These are phyloP conservation scores for Pseudognaphalium luteoalbum DNA, from an alignment of 129 eudicot genomes.

Conservation along the genomic window DNA sequence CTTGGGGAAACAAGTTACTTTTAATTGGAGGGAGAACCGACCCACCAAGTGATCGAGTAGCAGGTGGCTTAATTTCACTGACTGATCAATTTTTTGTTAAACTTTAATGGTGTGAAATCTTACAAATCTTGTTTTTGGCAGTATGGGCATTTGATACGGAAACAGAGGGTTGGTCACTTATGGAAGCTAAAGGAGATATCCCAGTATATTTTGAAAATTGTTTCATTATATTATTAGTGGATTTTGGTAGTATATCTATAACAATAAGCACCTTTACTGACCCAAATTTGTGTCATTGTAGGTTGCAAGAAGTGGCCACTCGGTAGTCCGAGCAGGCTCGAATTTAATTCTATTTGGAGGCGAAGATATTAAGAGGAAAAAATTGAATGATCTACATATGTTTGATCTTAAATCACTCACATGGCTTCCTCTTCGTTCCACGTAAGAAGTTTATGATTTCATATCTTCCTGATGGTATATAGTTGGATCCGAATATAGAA, in stretches of 20 bases:
- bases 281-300: constrained; percentile 27
- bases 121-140: constrained; percentile 36
- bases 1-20: constrained; percentile 95
- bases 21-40: constrained; percentile 86
- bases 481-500: too few relatives aligned
- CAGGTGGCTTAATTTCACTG: constrained; percentile 52
- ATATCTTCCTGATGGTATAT: not conserved
- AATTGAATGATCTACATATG: constrained; percentile 92
- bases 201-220: constrained; percentile 48
- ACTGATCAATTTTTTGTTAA: not conserved
- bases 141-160: constrained; percentile 98
- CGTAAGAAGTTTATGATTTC: constrained; percentile 53
- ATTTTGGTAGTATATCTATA: not conserved
- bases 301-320: constrained; percentile 97
- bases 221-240: not conserved
- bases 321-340: constrained; percentile 80
- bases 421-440: constrained; percentile 99
- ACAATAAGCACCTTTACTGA: not conserved
- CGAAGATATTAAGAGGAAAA: constrained; percentile 81
- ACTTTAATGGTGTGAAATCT: not conserved
- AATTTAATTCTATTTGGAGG: constrained; percentile 87
- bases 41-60: constrained; percentile 72
- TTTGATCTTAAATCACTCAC: constrained; percentile 97
- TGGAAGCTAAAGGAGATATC: constrained; percentile 95
- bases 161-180: constrained; percentile 87